Evolutionary conservation across 2,329 filamentous ascomycete species (phyloP), one percentile per base, ranked within the genome.

Genomic region (Xenoacremonium recifei): DNA sequence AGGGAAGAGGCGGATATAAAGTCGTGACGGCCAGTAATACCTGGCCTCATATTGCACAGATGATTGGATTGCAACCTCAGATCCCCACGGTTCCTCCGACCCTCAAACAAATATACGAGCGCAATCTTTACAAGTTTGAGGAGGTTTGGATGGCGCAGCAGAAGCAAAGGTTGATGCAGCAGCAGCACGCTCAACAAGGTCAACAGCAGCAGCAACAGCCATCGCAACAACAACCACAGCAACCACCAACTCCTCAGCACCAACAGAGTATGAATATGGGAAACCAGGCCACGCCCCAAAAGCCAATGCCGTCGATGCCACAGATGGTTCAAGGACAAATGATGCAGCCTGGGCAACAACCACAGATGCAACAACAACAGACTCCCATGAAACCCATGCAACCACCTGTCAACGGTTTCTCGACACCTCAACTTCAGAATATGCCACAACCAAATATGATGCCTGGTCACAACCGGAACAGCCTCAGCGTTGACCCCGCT

Each of bases 81-180:
- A 69, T 79, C 40, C 85, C 84, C 2, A 77, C 73, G 9, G 89
- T 87, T 0, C 75, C 81, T 3, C 76, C 79, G 44, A 83, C 93
- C 52, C 64, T 96, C 53, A 81, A 83, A 54, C 74, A 77, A 20
- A 76, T 88, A 6, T 95, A 93, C 63, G 84, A 90, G 55, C 76
- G 79, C 25, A 90, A 91, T 51, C 68, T 96, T 5, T 69, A 78
- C 19, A 78, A 83, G 21, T 96, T 95, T 50, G 91, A 96, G 61
- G 79, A 84, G 45, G 78, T 77, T 2, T 86, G 78, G 70, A 59
- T 76, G 25, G 70, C 73, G 23, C 77, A 79, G 53, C 79, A 80
- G 47, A 73, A 72, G 50, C 72, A 70, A 19, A 69, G 73, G 32
- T 73, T 75, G 53, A 73, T 77, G 60, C 68, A 74, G 39, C 75